Evolutionary conservation across 805 yeast genomes (phyloP), one percentile per base, ranked within the genome.

Genomic region (Pichia rugopelliculosa): DNA sequence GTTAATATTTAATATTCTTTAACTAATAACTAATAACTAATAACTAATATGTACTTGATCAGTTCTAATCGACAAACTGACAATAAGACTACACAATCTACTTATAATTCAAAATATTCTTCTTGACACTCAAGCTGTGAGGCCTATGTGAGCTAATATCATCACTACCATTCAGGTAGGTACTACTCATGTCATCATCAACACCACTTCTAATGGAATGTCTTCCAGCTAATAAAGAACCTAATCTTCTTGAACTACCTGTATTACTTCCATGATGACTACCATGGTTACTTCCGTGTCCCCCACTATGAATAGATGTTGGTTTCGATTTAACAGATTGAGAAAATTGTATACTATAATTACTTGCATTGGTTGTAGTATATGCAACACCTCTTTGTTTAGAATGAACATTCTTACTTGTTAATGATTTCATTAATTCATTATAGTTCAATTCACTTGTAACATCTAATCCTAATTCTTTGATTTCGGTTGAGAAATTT

Each of bases 401-500:
- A 1, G 58, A 56, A 37, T 50, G 46, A 20, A 51, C 47, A 21
- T 51, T 51, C 13, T 47, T 46, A n/a, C 51, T 37, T 17, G 56
- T 48, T 36, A 57, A 46, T 1, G 53, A 51, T 18, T 48, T 23
- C 52, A 56, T 50, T 27, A 57, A 41, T 27, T 47, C 46, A 24
- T 52, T 51, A 41, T 58, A 46, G 21, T 53, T 49, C 23, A 53
- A 38, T 6, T 42, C 46, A 9, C 51, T 51, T 54, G 62, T 36
- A 59, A 59, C 48, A 56, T 61, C 56, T 53, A 63, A 60, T 48
- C 67, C 62, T 59, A 76, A 64, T 20, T 55, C 55, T 27, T 59
- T 69, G 47, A 89, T 81, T 55, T 88, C 96, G 7, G 68, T 73
- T 24, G 69, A 68, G 64, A 88, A 88, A 60, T 87, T 86, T 66